These are phyloP conservation scores for Ceratobasidium theobromae DNA, from an alignment of 1,284 basidiomycete species.

Conservation along the genomic window DNA sequence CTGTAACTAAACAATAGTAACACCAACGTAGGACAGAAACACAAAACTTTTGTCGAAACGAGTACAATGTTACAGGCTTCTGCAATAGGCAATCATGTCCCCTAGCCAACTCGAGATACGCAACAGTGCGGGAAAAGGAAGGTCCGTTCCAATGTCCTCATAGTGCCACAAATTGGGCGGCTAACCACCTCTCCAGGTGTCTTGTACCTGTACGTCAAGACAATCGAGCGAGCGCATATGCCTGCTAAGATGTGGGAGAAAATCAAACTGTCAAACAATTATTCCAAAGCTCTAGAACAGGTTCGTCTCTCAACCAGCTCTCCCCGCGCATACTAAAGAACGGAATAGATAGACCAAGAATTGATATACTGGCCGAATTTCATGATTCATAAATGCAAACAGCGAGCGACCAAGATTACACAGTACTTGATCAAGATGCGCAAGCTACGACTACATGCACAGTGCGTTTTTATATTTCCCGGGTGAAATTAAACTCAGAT, in stretches of 20 bases:
- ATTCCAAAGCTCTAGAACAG: slow-evolving; percentile 92
- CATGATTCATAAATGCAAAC: slow-evolving; percentile 98
- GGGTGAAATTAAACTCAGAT: not conserved
- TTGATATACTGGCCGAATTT: slow-evolving; percentile 98
- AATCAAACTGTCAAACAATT: slow-evolving; percentile 91
- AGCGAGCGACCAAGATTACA: slow-evolving; percentile 97
- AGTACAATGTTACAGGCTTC: slow-evolving; percentile 98
- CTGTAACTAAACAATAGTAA: slow-evolving; percentile 24
- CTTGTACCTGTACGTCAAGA: slow-evolving; percentile 97
- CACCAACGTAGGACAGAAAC: slow-evolving; percentile 69
- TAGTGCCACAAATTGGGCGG: not conserved
- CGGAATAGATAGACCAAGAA: slow-evolving; percentile 83
- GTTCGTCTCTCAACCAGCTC: slow-evolving; percentile 46
- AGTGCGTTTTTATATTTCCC: no score
- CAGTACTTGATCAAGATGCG: slow-evolving; percentile 99
- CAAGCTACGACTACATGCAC: slow-evolving; percentile 82
- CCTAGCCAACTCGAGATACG: slow-evolving; percentile 94
- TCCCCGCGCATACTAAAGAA: not conserved
- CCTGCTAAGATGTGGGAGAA: slow-evolving; percentile 98
- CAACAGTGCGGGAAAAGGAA: slow-evolving; percentile 94
- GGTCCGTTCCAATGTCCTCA: slow-evolving; percentile 52
- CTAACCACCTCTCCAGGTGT: slow-evolving; percentile 55
- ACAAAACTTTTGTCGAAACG: slow-evolving; percentile 98
- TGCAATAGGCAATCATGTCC: slow-evolving; percentile 97
- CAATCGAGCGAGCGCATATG: slow-evolving; percentile 94